Evolutionary conservation across 768 basidiomycete species (phyloP), one percentile per base, ranked within the genome.

Genomic region (Lentinus tigrinus): DNA sequence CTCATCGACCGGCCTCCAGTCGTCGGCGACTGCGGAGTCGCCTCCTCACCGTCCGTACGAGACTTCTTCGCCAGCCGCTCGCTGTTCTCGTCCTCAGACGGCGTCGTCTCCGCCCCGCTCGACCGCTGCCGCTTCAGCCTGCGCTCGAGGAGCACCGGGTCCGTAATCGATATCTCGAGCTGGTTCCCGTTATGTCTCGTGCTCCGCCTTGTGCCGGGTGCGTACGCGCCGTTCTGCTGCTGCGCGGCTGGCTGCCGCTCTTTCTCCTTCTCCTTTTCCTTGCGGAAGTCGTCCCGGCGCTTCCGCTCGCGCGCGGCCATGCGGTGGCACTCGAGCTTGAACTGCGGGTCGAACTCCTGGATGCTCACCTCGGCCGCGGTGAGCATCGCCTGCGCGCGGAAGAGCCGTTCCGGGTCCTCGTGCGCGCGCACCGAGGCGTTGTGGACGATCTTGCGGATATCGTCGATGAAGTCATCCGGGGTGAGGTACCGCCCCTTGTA

Each of bases 331-430:
- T 98, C 96, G 27, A 85, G 57, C 50, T 78, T 77, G 70, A 97
- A 89, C 52, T 83, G 79, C 0, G 81, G 79, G 67, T 96, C 95
- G 64, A 95, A 93, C 67, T 91, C 90, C 65, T 90, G 84, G 54
- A 93, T 83, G 75, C 91, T 88, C 62, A 95, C 88, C 68, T 97
- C 80, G 1, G 91, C 80, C 17, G 91, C 89, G 23, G 85, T 93
- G 61, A 87, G 83, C 93, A 99, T 93, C 38, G 92, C 88, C 60
- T 93, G 89, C 0, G 96, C 92, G 61, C 88, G 89, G 67, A 83
- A 82, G 42, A 92, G 70, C 40, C 91, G 79, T 7, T 98, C 96
- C 16, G 74, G 69, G 69, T 98, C 93, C 65, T 86, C 79, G 49
- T 78, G 53, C 23, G 77, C 67, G 21, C 83, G 79, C 17, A 84